A percentile compares a stretch with the other conserved stretches of the same genome.
These are phyloP conservation scores for Penicillium pancosmium DNA, from an alignment of 495 filamentous ascomycete species.

Conservation along the genomic window DNA sequence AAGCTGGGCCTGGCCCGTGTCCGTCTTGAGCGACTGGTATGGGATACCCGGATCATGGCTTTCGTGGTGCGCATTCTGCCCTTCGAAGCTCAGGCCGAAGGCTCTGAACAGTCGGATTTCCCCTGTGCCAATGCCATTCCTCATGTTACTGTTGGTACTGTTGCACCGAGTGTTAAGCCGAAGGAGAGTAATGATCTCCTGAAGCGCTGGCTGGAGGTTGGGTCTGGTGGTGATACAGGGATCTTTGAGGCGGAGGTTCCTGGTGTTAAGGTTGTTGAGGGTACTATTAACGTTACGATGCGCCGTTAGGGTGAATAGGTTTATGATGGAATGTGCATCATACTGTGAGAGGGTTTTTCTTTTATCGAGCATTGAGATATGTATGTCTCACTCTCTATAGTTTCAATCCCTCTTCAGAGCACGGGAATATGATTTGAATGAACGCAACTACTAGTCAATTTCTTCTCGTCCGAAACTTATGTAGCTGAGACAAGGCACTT, in stretches of 20 bases:
- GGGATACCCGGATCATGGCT: slow-evolving; percentile 82
- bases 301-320: not conserved
- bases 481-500: too few species aligned
- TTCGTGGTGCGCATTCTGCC: slow-evolving; percentile 73
- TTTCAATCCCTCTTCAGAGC: too few species aligned
- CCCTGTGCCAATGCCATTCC: slow-evolving; percentile 75
- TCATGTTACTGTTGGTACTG: slow-evolving; percentile 89
- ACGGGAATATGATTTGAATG: too few species aligned
- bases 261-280: slow-evolving; percentile 39
- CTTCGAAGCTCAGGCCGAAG: slow-evolving; percentile 23
- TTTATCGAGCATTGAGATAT: not conserved
- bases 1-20: slow-evolving; percentile 55
- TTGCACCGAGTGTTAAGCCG: slow-evolving; percentile 72
- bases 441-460: too few species aligned
- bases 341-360: too few species aligned
- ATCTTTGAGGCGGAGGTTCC: slow-evolving; percentile 49
- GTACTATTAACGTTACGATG: not conserved
- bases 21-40: slow-evolving; percentile 71
- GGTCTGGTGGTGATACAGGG: slow-evolving; percentile 51
- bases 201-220: slow-evolving; percentile 62
- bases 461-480: too few species aligned
- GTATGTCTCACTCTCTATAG: too few species aligned
- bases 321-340: not conserved
- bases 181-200: slow-evolving; percentile 91
- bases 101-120: slow-evolving; percentile 50